A percentile compares a stretch with the other conserved stretches of the same genome.
Evolutionary conservation across 2,329 filamentous ascomycete genomes (phyloP).

Genomic region (Penicillium sp.): DNA sequence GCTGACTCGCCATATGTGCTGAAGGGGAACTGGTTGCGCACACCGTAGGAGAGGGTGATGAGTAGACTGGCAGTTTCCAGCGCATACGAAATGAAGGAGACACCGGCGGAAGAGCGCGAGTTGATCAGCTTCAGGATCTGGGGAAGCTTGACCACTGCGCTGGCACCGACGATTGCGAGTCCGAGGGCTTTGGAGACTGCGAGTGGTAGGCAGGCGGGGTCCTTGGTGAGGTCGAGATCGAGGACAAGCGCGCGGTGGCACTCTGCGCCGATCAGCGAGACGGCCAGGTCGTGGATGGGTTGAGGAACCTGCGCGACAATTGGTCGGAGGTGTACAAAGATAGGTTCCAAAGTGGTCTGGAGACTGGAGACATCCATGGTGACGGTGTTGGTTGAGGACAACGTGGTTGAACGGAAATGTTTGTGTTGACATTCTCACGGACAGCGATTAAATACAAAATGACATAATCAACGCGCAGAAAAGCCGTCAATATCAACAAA

Average conservation of each 20-base stretch:
- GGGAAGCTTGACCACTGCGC: conserved; percentile 90
- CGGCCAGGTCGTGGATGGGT: conserved; percentile 72
- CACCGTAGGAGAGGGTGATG: conserved; percentile 88
- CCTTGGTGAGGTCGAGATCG: conserved; percentile 73
- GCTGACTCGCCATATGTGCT: conserved; percentile 96
- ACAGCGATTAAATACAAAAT: background rate
- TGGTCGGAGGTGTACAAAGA: conserved; percentile 58
- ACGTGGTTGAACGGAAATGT: background rate
- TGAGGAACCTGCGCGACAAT: conserved; percentile 72
- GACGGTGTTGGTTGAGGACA: background rate
- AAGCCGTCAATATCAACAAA: background rate
- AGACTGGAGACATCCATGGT: conserved; percentile 40
- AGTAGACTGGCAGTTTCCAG: conserved; percentile 88
- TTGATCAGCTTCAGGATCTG: conserved; percentile 90
- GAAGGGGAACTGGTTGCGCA: conserved; percentile 88
- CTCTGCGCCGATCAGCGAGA: conserved; percentile 74
- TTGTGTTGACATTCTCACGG: conserved; percentile 21
- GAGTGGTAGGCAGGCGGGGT: conserved; percentile 80
- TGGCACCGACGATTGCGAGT: conserved; percentile 88
- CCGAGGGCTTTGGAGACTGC: conserved; percentile 90
- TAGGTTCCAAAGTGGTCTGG: conserved; percentile 41
- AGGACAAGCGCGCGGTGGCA: conserved; percentile 88
- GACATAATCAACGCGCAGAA: background rate
- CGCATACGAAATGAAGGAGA: conserved; percentile 87
- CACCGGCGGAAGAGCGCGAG: conserved; percentile 76